Evolutionary conservation across 2,329 filamentous ascomycete genomes (phyloP).

Genomic region (Sporothrix inflata): DNA sequence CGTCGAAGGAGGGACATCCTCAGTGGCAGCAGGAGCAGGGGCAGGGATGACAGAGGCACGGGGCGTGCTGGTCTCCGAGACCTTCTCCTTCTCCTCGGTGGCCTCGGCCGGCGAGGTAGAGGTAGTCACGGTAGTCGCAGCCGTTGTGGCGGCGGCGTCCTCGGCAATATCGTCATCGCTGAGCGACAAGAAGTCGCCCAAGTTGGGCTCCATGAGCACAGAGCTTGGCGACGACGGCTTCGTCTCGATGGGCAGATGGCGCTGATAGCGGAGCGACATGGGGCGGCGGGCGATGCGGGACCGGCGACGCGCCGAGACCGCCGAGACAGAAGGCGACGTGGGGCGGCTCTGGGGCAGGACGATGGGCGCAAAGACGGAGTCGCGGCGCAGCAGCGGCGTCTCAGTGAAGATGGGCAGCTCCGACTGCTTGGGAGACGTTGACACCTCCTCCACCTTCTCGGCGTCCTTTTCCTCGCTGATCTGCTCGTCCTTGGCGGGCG

Average conservation of each 20-base stretch:
- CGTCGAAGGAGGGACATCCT: neutral
- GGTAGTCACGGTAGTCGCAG: neutral
- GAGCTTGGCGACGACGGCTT: slow-evolving; percentile 40
- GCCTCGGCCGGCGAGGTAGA: neutral
- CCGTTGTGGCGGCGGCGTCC: slow-evolving; percentile 29
- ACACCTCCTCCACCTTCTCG: neutral
- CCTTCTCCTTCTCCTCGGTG: neutral
- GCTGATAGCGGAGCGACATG: slow-evolving; percentile 30
- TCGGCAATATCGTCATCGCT: slow-evolving; percentile 64
- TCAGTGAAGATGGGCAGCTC: neutral
- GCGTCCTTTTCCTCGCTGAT: neutral
- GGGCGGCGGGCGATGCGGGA: slow-evolving; percentile 27
- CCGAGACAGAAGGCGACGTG: slow-evolving; percentile 14
- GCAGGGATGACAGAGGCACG: slow-evolving; percentile 46
- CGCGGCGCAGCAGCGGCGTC: slow-evolving; percentile 14
- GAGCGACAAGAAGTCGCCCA: slow-evolving; percentile 58
- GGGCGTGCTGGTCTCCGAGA: neutral
- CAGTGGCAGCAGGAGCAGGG: neutral
- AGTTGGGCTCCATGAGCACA: slow-evolving; percentile 54
- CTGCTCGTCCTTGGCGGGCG: neutral
- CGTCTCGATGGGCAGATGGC: slow-evolving; percentile 27
- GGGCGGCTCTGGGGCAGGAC: slow-evolving; percentile 23
- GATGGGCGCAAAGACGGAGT: slow-evolving; percentile 19
- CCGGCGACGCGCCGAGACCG: slow-evolving; percentile 33
- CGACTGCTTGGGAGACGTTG: neutral